Evolutionary conservation across 1,284 basidiomycete species (phyloP), one percentile per base, ranked within the genome.

Genomic region (Waitea zeae): DNA sequence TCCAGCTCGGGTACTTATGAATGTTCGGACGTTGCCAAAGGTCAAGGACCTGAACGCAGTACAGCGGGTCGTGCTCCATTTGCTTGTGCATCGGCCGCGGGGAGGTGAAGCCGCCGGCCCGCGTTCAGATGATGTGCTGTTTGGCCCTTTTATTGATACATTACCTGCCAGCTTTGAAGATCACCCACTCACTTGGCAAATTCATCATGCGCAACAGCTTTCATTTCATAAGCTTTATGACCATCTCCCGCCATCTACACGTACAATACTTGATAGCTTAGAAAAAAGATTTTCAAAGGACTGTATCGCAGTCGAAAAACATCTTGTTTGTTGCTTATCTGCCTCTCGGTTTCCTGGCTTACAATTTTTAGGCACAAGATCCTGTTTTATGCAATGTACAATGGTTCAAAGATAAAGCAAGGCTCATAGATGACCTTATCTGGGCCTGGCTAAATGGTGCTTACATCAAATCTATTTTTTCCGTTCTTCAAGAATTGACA

Each of bases 381-480:
- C 46, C 6, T 37, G 44, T 15, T 17, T 26, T 7, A 41, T 27
- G 20, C 4, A 17, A 19, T 1, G 22, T 30, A 11, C 24, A 29
- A 5, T 17, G 42, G n/a, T 26, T 29, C 3, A 17, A 13, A 4
- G 26, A 42, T 14, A 35, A 44, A 15, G 5, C 20, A 12, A 17
- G 6, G 1, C 34, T 43, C 9, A 27, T 40, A 2, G 24, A 40
- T 35, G 65, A 72, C 39, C 79, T 71, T 42, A 51, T 83, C 5
- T 90, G 87, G 86, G 82, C 70, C 6, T 92, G 88, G 88, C 62
- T 92, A 14, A 88, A 75, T 49, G 82, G 86, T 73, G 33, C 59
- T 49, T 18, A 31, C 36, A n/a, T n/a, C n/a, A n/a, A n/a, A n/a
- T n/a, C n/a, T n/a, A n/a, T 31, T 42, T 38, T 27, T 32, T 38